Conservation (phyloP, 441 rosid species). For the Corymbia calophylla region DNA sequence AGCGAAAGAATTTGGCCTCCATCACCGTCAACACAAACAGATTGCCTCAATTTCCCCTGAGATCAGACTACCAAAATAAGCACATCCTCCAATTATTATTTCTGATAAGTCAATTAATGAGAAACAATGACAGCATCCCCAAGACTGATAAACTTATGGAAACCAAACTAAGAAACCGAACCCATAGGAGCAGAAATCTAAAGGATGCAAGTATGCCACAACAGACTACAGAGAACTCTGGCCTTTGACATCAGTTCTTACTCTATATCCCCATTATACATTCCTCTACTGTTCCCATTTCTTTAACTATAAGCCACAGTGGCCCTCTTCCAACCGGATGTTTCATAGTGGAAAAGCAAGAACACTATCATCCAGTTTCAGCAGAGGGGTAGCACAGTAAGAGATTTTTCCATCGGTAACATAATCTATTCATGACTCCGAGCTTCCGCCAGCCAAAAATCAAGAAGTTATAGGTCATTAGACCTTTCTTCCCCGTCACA, state of each 20-base stretch:
- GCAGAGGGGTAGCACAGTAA: not conserved
- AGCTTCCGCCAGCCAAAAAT: not conserved
- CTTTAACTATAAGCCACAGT: not conserved
- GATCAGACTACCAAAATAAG: not conserved
- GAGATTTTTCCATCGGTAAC: not conserved
- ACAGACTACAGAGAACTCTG: not conserved
- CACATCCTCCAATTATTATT: not conserved
- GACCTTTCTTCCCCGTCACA: not conserved
- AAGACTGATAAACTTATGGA: not conserved
- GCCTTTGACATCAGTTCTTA: not conserved
- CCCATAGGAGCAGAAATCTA: not conserved
- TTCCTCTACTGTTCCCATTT: not conserved
- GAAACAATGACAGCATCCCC: not conserved
- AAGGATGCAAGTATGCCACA: not conserved
- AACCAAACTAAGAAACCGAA: not conserved
- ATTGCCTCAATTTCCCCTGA: constrained; percentile 2
- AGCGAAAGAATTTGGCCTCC: constrained; percentile 79
- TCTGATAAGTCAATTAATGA: not conserved
- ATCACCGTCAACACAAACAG: constrained; percentile 9
- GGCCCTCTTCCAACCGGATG: not conserved
- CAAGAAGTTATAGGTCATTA: not conserved
- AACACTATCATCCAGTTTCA: not conserved
- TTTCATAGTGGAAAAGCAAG: not conserved
- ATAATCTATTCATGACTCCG: not conserved
- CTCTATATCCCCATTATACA: not conserved